Evolutionary conservation across 345 rosid genomes (phyloP).

Genomic region (Gynandropsis gynandra): DNA sequence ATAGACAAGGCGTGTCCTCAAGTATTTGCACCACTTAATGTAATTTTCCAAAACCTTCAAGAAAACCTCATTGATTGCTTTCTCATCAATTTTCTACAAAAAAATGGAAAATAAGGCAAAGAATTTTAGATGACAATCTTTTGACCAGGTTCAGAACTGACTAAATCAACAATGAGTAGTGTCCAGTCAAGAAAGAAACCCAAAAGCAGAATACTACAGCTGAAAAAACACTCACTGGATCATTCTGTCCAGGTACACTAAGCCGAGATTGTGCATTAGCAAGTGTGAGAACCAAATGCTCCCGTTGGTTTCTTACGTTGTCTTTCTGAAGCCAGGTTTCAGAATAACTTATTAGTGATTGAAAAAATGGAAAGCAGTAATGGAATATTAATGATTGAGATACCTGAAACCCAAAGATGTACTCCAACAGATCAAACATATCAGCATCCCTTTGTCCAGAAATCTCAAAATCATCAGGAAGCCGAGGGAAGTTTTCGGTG

Average conservation of each 20-base stretch:
- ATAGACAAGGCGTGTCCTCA: conserved; percentile 73
- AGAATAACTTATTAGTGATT: conserved; percentile 11
- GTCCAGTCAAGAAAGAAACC: conserved; percentile 12
- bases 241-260: conserved; percentile 45
- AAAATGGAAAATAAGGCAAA: not conserved
- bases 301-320: conserved; percentile 87
- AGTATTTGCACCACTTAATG: conserved; percentile 94
- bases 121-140: conserved; percentile 4
- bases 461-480: conserved; percentile 59
- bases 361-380: conserved; percentile 8
- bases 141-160: conserved; percentile 3
- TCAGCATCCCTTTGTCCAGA: conserved; percentile 77
- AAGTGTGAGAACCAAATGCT: conserved; percentile 73
- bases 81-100: conserved; percentile 84
- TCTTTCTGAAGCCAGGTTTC: conserved; percentile 54
- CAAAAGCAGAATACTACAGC: conserved; percentile 7
- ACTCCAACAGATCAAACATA: conserved; percentile 87
- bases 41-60: conserved; percentile 84
- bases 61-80: conserved; percentile 88
- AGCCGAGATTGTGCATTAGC: conserved; percentile 91
- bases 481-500: conserved; percentile 68
- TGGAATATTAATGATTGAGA: conserved; percentile 11
- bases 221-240: conserved; percentile 65
- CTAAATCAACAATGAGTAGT: conserved; percentile 5
- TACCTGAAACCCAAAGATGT: conserved; percentile 97